Conservation (phyloP, 352 stramenopile genomes). For the Phytophthora pinifolia region DNA sequence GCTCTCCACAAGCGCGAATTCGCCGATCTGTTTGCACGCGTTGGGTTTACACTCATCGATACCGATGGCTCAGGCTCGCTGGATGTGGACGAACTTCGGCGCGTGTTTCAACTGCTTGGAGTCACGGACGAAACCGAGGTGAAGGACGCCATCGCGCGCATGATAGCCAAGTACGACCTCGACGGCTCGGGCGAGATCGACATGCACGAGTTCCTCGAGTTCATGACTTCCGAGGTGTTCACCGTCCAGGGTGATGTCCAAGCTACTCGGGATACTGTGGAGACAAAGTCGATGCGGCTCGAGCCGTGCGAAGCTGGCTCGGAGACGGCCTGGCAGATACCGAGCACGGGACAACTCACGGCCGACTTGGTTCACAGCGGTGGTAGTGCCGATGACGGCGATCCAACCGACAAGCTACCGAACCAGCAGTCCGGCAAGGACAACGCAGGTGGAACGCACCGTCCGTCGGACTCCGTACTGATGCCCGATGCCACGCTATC, state of each 20-base stretch:
- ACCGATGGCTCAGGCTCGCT: slow-evolving; percentile 54
- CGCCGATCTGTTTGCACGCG: slow-evolving; percentile 54
- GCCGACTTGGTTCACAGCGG: slow-evolving; percentile 37
- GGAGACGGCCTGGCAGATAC: slow-evolving; percentile 45
- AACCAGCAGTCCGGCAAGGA: neutral
- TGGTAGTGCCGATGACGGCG: neutral
- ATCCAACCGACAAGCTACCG: neutral
- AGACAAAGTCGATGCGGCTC: slow-evolving; percentile 7
- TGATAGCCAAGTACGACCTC: slow-evolving; percentile 68
- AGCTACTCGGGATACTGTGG: neutral
- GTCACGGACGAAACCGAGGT: slow-evolving; percentile 39
- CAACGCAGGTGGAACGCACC: slow-evolving; percentile 7
- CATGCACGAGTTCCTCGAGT: slow-evolving; percentile 70
- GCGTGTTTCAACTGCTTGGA: slow-evolving; percentile 54
- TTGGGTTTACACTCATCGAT: slow-evolving; percentile 65
- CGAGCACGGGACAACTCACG: slow-evolving; percentile 31
- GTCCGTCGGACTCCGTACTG: slow-evolving; percentile 1
- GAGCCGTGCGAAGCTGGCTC: slow-evolving; percentile 21
- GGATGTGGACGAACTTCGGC: slow-evolving; percentile 46
- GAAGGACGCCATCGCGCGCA: slow-evolving; percentile 35
- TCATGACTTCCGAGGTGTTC: slow-evolving; percentile 62
- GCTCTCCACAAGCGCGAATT: slow-evolving; percentile 50
- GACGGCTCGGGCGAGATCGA: slow-evolving; percentile 76
- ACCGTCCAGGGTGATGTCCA: slow-evolving; percentile 12
- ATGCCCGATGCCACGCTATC: slow-evolving; percentile 44